Evolutionary conservation across 2,329 filamentous ascomycete species (phyloP).

Genomic region (Epichloe bromicola): DNA sequence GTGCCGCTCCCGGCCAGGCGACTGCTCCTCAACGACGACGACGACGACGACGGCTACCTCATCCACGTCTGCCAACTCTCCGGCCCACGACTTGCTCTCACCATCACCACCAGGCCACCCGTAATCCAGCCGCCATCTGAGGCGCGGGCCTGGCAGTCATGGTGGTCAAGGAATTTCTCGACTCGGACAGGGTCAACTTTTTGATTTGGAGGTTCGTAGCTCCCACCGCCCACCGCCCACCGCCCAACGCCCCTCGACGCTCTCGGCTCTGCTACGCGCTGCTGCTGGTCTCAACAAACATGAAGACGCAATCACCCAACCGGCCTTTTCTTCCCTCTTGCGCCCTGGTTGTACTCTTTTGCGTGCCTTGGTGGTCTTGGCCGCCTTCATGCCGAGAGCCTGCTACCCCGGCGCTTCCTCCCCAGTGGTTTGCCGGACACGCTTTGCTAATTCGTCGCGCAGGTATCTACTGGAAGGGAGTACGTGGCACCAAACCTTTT

Average conservation of each 20-base stretch:
- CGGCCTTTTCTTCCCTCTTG: conserved; percentile 6
- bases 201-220: conserved; percentile 55
- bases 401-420: conserved; percentile 4
- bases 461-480: conserved; percentile 51
- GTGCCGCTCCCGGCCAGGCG: background rate
- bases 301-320: background rate
- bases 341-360: conserved; percentile 1
- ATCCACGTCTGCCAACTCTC: background rate
- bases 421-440: conserved; percentile 3
- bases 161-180: conserved; percentile 45
- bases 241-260: background rate
- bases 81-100: background rate
- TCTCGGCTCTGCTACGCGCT: background rate
- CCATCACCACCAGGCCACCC: conserved; percentile 7
- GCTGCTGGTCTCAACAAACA: background rate
- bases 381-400: conserved; percentile 8
- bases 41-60: conserved; percentile 2
- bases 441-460: conserved; percentile 7
- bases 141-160: conserved; percentile 26
- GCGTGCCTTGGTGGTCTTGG: conserved; percentile 8
- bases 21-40: conserved; percentile 3
- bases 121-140: conserved; percentile 20
- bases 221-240: conserved; percentile 7
- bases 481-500: conserved; percentile 29
- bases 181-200: conserved; percentile 57